Evolutionary conservation across 164 flowering plant species (phyloP).

Genomic region (Vitis amurensis): DNA sequence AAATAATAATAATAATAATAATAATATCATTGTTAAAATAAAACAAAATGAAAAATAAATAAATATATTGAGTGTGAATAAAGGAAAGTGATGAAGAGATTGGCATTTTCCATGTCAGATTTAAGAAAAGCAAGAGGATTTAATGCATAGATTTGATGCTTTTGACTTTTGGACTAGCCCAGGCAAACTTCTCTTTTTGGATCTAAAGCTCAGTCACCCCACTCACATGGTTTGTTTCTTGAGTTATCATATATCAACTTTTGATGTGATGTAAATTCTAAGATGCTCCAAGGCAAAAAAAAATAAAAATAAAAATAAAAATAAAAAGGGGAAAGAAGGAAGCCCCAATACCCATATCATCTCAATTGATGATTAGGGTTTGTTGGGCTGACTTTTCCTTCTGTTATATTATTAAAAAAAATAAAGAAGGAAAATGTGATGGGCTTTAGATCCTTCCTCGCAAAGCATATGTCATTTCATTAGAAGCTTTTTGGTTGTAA

Average conservation of each 20-base stretch:
- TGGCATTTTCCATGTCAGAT: too few species aligned
- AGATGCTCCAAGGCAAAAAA: neutral
- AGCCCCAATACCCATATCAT: conserved; percentile 7
- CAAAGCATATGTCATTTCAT: conserved; percentile 32
- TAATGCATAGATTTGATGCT: conserved; percentile 31
- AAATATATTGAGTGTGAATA: too few species aligned
- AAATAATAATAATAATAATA: too few species aligned
- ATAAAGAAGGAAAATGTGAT: neutral
- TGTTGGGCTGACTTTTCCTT: conserved; percentile 20
- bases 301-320: too few species aligned
- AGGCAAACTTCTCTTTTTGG: conserved; percentile 44
- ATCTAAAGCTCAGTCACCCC: conserved; percentile 37
- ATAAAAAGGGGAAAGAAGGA: neutral
- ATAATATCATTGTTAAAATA: too few species aligned
- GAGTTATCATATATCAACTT: conserved; percentile 20
- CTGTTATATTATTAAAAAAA: neutral
- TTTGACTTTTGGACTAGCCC: conserved; percentile 42
- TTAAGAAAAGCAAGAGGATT: too few species aligned
- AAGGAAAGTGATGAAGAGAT: too few species aligned
- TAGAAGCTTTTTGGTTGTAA: conserved; percentile 34
- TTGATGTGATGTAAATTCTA: conserved; percentile 4
- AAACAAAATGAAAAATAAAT: too few species aligned
- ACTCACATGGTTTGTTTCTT: conserved; percentile 45
- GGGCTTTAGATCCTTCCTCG: conserved; percentile 31
- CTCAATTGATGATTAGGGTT: conserved; percentile 31